phyloP scores from a whole-genome alignment of 352 stramenopile species.

The Phytophthora cajani region DNA sequence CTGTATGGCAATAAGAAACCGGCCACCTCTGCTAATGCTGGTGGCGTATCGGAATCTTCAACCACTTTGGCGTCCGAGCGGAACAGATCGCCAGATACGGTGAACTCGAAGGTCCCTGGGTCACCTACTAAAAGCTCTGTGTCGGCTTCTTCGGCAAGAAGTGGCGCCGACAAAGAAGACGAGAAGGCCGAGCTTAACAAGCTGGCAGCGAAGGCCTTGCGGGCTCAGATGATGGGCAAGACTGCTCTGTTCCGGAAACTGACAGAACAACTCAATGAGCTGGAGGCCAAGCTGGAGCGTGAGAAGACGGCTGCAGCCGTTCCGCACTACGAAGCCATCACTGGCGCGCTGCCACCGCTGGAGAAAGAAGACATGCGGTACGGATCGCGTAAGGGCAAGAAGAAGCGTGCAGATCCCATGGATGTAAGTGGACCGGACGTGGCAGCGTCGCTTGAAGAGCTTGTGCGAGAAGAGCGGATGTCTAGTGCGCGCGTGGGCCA shows the following conservation, averaged over 20 bases:
- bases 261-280: conserved; percentile 81
- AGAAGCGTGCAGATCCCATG: conserved; percentile 39
- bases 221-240: conserved; percentile 88
- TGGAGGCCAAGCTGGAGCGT: conserved; percentile 69
- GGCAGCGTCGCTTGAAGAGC: conserved; percentile 65
- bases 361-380: conserved; percentile 75
- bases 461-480: conserved; percentile 83
- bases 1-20: conserved; percentile 55
- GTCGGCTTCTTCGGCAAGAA: conserved; percentile 8
- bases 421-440: conserved; percentile 25
- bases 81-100: neutral
- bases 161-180: conserved; percentile 19
- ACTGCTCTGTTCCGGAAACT: conserved; percentile 72
- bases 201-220: conserved; percentile 74
- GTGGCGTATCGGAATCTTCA: conserved; percentile 1
- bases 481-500: conserved; percentile 48
- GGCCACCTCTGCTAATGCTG: neutral
- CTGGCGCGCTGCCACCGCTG: conserved; percentile 63
- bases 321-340: conserved; percentile 69
- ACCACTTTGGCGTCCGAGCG: neutral
- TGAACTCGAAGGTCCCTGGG: neutral
- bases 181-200: conserved; percentile 77
- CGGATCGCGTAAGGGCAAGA: conserved; percentile 71
- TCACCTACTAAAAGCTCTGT: conserved; percentile 13
- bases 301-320: conserved; percentile 46